phyloP scores from a whole-genome alignment of 495 filamentous ascomycete genomes.

The Sporormia fimetaria region DNA sequence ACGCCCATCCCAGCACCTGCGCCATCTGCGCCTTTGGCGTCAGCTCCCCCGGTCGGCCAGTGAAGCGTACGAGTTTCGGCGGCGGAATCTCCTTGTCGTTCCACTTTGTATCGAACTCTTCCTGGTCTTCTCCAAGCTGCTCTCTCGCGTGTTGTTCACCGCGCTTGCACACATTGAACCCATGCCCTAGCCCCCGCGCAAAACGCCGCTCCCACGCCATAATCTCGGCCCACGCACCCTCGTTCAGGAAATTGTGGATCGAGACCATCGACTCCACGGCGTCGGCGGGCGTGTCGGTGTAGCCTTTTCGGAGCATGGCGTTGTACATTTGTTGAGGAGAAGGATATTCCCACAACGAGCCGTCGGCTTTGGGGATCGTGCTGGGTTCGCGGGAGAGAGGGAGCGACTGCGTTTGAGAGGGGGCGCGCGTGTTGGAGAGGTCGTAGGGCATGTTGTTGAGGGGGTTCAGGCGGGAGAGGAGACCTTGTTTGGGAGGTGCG shows the following conservation, averaged over 20 bases:
- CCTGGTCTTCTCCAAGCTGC: slow-evolving; percentile 3
- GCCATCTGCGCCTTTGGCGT: slow-evolving; percentile 81
- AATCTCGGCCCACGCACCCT: slow-evolving; percentile 93
- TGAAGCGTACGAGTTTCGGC: slow-evolving; percentile 72
- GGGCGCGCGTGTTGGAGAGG: slow-evolving; percentile 65
- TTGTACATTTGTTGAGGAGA: slow-evolving; percentile 99
- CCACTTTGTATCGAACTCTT: slow-evolving; percentile 31
- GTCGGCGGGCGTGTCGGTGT: slow-evolving; percentile 83
- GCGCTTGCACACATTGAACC: slow-evolving; percentile 61
- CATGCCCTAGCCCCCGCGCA: slow-evolving; percentile 51
- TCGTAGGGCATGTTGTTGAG: slow-evolving; percentile 92
- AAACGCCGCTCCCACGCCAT: slow-evolving; percentile 85
- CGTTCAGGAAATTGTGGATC: slow-evolving; percentile 95
- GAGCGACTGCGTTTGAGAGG: slow-evolving; percentile 58
- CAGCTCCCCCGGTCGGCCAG: slow-evolving; percentile 75
- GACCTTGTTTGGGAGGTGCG: slow-evolving; percentile 25
- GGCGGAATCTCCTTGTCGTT: slow-evolving; percentile 34
- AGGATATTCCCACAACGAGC: slow-evolving; percentile 85
- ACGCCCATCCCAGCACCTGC: slow-evolving; percentile 62
- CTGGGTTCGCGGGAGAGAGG: slow-evolving; percentile 68
- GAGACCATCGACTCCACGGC: slow-evolving; percentile 96
- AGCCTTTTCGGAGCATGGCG: slow-evolving; percentile 86
- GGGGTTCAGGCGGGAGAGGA: slow-evolving; percentile 68
- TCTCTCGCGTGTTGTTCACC: slow-evolving; percentile 47
- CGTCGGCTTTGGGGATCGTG: slow-evolving; percentile 74